Conservation (phyloP, 2,329 filamentous ascomycete genomes). For the Claviceps sorghi region DNA sequence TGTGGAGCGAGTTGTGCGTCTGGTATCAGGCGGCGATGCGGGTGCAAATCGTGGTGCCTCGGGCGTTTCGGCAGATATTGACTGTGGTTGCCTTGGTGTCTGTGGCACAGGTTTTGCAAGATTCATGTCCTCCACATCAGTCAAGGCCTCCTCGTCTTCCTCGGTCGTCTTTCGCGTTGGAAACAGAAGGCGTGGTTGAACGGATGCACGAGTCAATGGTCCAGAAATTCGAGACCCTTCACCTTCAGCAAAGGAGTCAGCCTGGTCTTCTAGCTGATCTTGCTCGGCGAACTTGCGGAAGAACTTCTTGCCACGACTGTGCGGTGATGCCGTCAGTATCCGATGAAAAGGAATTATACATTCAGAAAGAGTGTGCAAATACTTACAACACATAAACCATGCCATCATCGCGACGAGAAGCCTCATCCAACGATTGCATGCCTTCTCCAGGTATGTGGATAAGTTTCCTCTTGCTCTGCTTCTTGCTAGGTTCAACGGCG, state of each 20-base stretch:
- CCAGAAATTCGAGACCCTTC: constrained; percentile 20
- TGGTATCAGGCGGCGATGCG: constrained; percentile 47
- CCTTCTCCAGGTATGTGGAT: constrained; percentile 43
- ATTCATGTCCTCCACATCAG: constrained; percentile 40
- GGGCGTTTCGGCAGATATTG: constrained; percentile 29
- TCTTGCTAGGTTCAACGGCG: constrained; percentile 27
- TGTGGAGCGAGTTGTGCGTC: constrained; percentile 41
- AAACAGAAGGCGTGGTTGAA: constrained; percentile 62
- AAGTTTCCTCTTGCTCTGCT: constrained; percentile 40
- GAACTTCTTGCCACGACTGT: constrained; percentile 63
- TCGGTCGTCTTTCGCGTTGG: constrained; percentile 33
- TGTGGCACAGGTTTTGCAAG: constrained; percentile 14
- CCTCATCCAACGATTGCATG: constrained; percentile 45
- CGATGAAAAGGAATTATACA: background rate
- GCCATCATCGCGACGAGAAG: constrained; percentile 52
- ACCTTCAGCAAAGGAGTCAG: constrained; percentile 20
- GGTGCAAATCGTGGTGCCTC: constrained; percentile 41
- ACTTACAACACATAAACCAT: constrained; percentile 68
- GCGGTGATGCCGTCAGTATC: constrained; percentile 1
- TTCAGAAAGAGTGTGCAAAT: background rate
- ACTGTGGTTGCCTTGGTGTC: constrained; percentile 23
- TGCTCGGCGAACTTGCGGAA: constrained; percentile 52
- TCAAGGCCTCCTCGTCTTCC: constrained; percentile 43
- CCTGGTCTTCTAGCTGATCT: constrained; percentile 17
- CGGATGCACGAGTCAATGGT: constrained; percentile 49